Evolutionary conservation across 768 basidiomycete species (phyloP).

Genomic region (Amanita pallidorosea): DNA sequence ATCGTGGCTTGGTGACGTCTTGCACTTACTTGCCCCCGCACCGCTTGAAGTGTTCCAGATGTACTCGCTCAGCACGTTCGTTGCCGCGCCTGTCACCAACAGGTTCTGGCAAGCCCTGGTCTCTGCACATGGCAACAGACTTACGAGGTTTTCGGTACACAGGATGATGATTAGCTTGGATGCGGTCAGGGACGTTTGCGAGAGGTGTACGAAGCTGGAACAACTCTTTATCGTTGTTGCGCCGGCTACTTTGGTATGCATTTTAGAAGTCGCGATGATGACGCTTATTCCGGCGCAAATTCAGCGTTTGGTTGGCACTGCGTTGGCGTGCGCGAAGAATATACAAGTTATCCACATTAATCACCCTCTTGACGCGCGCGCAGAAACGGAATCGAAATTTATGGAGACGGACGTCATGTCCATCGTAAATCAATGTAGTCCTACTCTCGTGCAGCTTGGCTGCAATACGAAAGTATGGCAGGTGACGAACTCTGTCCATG

Average conservation of each 20-base stretch:
- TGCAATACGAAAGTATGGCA: conserved; percentile 63
- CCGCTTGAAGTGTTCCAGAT: conserved; percentile 55
- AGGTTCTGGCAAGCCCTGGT: conserved; percentile 44
- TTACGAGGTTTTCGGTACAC: conserved; percentile 53
- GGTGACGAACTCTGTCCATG: conserved; percentile 34
- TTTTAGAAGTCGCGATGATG: not conserved
- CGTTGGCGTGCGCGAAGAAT: conserved; percentile 31
- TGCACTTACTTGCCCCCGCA: conserved; percentile 30
- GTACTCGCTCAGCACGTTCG: conserved; percentile 36
- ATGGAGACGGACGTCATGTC: conserved; percentile 24
- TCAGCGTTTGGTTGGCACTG: conserved; percentile 29
- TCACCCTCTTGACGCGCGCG: conserved; percentile 24
- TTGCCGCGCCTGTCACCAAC: conserved; percentile 28
- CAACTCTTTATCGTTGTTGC: conserved; percentile 55
- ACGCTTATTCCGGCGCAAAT: not conserved
- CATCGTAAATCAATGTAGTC: conserved; percentile 38
- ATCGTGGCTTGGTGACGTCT: conserved; percentile 35
- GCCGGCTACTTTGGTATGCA: conserved; percentile 32
- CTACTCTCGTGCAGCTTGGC: conserved; percentile 51
- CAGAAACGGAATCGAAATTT: conserved; percentile 19
- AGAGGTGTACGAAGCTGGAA: conserved; percentile 39
- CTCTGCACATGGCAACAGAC: conserved; percentile 33
- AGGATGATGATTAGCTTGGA: conserved; percentile 44
- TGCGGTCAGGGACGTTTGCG: conserved; percentile 44
- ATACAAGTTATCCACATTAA: conserved; percentile 56